Evolutionary conservation across 192 early-diverging fungal genomes (phyloP).

Genomic region (Coemansia sp.): DNA sequence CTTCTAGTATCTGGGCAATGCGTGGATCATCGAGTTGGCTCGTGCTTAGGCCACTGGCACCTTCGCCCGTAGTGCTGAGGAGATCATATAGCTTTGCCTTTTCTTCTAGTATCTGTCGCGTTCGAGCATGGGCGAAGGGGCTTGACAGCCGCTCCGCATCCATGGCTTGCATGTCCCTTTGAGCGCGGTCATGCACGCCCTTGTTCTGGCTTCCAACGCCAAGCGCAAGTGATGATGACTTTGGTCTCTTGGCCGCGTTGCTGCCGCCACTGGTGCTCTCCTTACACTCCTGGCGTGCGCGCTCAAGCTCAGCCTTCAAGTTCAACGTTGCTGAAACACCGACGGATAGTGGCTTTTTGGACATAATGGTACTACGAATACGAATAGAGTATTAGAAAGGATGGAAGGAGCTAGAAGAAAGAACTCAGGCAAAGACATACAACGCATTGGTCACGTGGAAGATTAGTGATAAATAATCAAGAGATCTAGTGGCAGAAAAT

Average conservation of each 20-base stretch:
- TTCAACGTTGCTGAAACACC: constrained; percentile 30
- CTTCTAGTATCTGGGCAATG: constrained; percentile 32
- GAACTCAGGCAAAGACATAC: neutral
- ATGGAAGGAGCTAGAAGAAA: neutral
- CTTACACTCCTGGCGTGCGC: constrained; percentile 29
- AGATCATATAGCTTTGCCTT: constrained; percentile 47
- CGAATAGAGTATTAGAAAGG: neutral
- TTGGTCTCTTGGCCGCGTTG: constrained; percentile 1
- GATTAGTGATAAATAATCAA: neutral
- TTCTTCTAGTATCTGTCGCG: constrained; percentile 27
- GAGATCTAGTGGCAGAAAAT: neutral
- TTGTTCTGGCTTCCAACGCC: constrained; percentile 18
- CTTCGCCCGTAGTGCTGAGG: constrained; percentile 11
- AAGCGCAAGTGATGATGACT: neutral
- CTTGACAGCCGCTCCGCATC: neutral
- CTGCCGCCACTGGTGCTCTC: constrained; percentile 1
- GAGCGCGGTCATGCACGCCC: constrained; percentile 28
- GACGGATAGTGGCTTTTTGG: constrained; percentile 22
- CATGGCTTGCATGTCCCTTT: constrained; percentile 18
- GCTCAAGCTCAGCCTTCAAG: constrained; percentile 33
- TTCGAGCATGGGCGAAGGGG: neutral
- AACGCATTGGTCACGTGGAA: neutral
- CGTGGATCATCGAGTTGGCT: constrained; percentile 21
- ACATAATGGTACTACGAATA: constrained; percentile 1
- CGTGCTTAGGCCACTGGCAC: neutral